A percentile compares a stretch with the other conserved stretches of the same genome.
phyloP scores from a whole-genome alignment of 2,329 filamentous ascomycete genomes.

The Furcasterigmium sp. region DNA sequence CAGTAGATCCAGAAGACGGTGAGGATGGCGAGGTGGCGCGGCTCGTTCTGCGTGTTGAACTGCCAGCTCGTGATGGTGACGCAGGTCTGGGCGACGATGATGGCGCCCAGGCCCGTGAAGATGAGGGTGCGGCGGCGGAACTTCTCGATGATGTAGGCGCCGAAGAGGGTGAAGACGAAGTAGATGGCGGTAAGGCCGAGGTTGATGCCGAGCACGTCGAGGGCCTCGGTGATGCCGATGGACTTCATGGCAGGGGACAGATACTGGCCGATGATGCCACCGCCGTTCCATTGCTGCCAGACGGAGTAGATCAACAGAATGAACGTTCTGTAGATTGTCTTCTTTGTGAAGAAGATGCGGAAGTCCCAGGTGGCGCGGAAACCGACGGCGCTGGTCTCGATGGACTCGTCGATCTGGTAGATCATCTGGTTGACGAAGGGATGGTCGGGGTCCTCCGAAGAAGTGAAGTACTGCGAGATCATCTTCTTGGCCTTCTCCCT shows the following conservation, averaged over 20 bases:
- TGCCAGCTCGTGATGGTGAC: constrained; percentile 43
- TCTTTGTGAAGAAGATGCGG: constrained; percentile 37
- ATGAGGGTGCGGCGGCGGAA: constrained; percentile 35
- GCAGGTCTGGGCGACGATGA: constrained; percentile 37
- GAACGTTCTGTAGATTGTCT: constrained; percentile 34
- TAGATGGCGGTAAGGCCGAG: constrained; percentile 37
- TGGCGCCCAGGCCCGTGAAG: constrained; percentile 17
- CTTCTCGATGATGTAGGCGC: constrained; percentile 34
- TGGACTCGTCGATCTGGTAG: constrained; percentile 36
- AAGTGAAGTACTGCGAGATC: constrained; percentile 32
- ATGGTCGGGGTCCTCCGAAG: constrained; percentile 28
- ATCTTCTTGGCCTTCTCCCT: constrained; percentile 26
- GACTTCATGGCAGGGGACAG: constrained; percentile 32
- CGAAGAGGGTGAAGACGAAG: constrained; percentile 38
- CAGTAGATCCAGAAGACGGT: constrained; percentile 42
- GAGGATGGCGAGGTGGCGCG: constrained; percentile 27
- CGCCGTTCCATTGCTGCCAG: constrained; percentile 42
- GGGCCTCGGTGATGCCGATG: constrained; percentile 29
- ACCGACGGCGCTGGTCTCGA: constrained; percentile 30
- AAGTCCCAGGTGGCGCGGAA: constrained; percentile 37
- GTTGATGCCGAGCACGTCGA: constrained; percentile 34
- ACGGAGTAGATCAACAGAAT: constrained; percentile 38
- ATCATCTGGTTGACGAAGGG: constrained; percentile 35
- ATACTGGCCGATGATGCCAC: constrained; percentile 38
- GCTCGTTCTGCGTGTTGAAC: constrained; percentile 23